phyloP scores from a whole-genome alignment of 305 asterid genomes.

The Rubia tinctorum region DNA sequence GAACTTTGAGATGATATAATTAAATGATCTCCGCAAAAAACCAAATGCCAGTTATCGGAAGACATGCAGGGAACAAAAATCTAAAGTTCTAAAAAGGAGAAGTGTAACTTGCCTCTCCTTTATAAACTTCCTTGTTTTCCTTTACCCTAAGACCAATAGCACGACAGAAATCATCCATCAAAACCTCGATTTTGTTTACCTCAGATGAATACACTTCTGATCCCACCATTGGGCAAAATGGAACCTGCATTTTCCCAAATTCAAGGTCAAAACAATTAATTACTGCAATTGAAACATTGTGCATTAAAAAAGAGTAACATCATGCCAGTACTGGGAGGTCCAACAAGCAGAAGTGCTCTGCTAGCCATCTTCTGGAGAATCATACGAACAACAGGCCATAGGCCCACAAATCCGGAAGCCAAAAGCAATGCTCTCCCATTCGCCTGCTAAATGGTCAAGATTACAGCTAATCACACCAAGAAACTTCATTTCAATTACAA shows the following conservation, averaged over 20 bases:
- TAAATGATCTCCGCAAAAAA: constrained; percentile 4
- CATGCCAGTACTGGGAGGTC: no score
- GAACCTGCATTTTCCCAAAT: constrained; percentile 48
- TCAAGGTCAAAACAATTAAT: not conserved
- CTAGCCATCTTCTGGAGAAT: constrained; percentile 62
- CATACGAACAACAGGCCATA: no score
- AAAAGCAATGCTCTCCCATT: constrained; percentile 81
- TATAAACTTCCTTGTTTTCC: constrained; percentile 97
- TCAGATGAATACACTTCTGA: constrained; percentile 98
- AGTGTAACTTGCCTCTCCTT: constrained; percentile 73
- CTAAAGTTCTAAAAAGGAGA: not conserved
- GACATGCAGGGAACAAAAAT: not conserved
- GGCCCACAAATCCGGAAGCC: constrained; percentile 93
- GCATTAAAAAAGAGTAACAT: not conserved
- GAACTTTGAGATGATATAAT: constrained; percentile 8
- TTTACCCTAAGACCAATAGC: constrained; percentile 97
- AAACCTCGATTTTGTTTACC: constrained; percentile 77
- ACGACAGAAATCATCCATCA: constrained; percentile 64
- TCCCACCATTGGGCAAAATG: constrained; percentile 99
- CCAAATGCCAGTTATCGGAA: not conserved
- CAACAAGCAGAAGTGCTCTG: no score
- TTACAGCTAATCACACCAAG: not conserved
- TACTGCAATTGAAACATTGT: not conserved
- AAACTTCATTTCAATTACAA: not conserved
- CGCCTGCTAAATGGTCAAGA: constrained; percentile 37